A percentile compares a stretch with the other conserved stretches of the same genome.
phyloP scores from a whole-genome alignment of 495 filamentous ascomycete species.

The Terfezia claveryi region DNA sequence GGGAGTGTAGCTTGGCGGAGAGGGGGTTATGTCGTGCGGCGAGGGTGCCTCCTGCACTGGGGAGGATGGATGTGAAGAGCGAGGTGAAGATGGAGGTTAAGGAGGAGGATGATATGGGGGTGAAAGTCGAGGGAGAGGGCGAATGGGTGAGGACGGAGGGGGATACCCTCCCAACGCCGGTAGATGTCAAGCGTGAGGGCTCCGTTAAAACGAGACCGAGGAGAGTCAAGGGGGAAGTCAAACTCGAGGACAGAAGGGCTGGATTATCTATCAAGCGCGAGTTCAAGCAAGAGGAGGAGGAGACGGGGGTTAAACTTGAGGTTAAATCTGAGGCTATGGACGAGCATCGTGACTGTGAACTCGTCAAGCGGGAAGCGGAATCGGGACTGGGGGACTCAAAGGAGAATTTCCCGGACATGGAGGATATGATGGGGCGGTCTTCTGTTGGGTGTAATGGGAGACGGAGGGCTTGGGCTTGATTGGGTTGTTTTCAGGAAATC shows the following conservation, averaged over 20 bases:
- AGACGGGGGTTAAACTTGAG: no score
- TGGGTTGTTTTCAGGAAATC: no score
- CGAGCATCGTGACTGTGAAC: no score
- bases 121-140: not conserved
- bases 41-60: slow-evolving; percentile 23
- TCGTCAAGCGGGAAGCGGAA: not conserved
- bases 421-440: not conserved
- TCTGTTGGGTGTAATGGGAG: not conserved
- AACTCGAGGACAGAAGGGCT: not conserved
- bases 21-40: slow-evolving; percentile 58
- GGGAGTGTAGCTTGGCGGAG: slow-evolving; percentile 56
- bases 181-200: not conserved
- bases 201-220: not conserved
- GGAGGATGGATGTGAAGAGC: slow-evolving; percentile 18
- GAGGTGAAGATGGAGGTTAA: slow-evolving; percentile 27
- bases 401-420: not conserved
- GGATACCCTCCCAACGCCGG: no score
- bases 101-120: slow-evolving; percentile 17
- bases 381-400: not conserved
- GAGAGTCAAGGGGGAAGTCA: not conserved
- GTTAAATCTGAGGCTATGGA: no score
- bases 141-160: slow-evolving; percentile 7
- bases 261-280: no score
- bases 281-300: no score
- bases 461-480: no score